phyloP scores from a whole-genome alignment of 345 rosid genomes.

The Orychophragmus violaceus region DNA sequence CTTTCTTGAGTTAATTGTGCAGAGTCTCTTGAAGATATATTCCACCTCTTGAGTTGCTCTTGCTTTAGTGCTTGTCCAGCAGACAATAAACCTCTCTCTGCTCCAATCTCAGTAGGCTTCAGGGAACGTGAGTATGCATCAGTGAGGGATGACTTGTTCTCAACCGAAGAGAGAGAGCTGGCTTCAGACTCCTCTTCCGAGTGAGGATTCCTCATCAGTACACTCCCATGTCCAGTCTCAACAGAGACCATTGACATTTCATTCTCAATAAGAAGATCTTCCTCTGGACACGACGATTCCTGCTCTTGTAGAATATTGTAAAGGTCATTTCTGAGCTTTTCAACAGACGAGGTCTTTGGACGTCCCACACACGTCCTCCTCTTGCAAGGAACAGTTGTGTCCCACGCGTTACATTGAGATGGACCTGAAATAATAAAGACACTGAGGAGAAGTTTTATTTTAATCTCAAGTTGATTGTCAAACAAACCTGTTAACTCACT shows the following conservation, averaged over 20 bases:
- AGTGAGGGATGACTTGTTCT: constrained; percentile 51
- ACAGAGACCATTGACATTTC: constrained; percentile 92
- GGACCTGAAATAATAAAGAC: constrained; percentile 52
- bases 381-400: constrained; percentile 75
- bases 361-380: constrained; percentile 85
- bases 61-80: constrained; percentile 45
- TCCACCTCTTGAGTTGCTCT: constrained; percentile 56
- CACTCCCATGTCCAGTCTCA: constrained; percentile 96
- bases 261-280: constrained; percentile 87
- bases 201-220: constrained; percentile 76
- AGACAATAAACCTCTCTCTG: constrained; percentile 36
- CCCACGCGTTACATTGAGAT: constrained; percentile 84
- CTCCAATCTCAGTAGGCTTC: constrained; percentile 35
- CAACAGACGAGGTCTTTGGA: constrained; percentile 79
- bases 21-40: neutral
- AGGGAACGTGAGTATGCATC: constrained; percentile 58
- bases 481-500: constrained; percentile 96
- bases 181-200: constrained; percentile 97
- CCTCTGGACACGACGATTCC: constrained; percentile 88
- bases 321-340: constrained; percentile 86
- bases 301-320: constrained; percentile 89
- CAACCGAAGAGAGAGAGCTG: constrained; percentile 78
- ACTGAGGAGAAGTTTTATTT: neutral
- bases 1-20: neutral
- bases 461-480: no score